phyloP scores from a whole-genome alignment of 108 stramenopile genomes.

The Nitzschia palea region DNA sequence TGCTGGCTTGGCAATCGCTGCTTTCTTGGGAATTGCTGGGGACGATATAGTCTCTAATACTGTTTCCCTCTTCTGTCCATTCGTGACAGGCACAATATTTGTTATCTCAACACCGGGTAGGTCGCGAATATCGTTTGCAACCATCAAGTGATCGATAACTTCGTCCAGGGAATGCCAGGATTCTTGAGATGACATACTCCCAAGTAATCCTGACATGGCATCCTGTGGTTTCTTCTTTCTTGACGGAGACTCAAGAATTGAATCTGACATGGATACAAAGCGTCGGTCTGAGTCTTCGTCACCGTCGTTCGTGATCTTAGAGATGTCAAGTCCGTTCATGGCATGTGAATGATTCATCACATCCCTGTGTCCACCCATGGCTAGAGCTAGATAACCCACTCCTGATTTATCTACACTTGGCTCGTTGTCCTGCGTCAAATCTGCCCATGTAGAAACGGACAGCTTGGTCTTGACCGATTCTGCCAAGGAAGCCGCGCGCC shows the following conservation, averaged over 20 bases:
- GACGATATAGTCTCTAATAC: neutral
- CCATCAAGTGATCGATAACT: neutral
- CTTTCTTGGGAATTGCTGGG: too few relatives aligned
- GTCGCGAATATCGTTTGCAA: neutral
- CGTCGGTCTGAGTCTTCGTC: slow-evolving; percentile 1
- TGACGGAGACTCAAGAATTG: neutral
- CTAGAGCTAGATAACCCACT: neutral
- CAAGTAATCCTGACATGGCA: too few relatives aligned
- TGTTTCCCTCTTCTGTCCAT: neutral
- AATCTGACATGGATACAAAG: slow-evolving; percentile 17
- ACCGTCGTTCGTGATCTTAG: slow-evolving; percentile 3
- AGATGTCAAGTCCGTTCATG: slow-evolving; percentile 8
- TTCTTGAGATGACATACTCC: too few relatives aligned
- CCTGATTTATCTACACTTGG: neutral
- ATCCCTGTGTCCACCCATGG: slow-evolving; percentile 13
- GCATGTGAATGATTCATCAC: neutral
- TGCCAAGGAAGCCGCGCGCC: neutral
- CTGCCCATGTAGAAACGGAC: slow-evolving; percentile 2
- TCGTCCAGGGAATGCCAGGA: too few relatives aligned
- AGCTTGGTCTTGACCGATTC: slow-evolving; percentile 1
- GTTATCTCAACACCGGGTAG: too few relatives aligned
- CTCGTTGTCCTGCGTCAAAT: neutral
- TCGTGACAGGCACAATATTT: too few relatives aligned
- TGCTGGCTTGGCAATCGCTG: too few relatives aligned
- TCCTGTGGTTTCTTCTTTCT: too few relatives aligned